Evolutionary conservation across 352 stramenopile species (phyloP).

Genomic region (Globisporangium sylvaticum): DNA sequence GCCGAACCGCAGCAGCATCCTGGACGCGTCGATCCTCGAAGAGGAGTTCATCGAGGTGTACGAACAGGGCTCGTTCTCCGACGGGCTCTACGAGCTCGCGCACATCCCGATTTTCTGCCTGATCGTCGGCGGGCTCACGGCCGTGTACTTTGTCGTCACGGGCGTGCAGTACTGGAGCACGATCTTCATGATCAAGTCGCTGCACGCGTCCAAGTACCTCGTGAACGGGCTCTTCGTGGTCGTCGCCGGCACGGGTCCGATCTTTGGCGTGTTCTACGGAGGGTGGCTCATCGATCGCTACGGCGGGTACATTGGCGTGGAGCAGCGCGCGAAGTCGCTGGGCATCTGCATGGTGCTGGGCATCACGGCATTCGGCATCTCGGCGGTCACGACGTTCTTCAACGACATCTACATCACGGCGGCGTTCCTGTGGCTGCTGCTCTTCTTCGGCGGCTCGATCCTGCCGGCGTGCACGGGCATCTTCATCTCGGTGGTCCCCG

Average conservation of each 20-base stretch:
- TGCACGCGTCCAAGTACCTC: constrained; percentile 77
- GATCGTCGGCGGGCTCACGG: constrained; percentile 72
- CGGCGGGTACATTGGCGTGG: constrained; percentile 73
- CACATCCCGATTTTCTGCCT: constrained; percentile 74
- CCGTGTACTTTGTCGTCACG: constrained; percentile 85
- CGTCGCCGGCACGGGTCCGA: constrained; percentile 73
- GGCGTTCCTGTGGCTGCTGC: constrained; percentile 68
- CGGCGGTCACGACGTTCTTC: constrained; percentile 74
- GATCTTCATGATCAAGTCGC: constrained; percentile 87
- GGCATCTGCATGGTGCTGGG: constrained; percentile 77
- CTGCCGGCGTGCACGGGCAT: constrained; percentile 80
- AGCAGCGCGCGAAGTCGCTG: constrained; percentile 69
- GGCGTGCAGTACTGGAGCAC: constrained; percentile 87
- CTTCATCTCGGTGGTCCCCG: constrained; percentile 80
- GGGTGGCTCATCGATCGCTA: constrained; percentile 76
- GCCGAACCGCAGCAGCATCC: constrained; percentile 37
- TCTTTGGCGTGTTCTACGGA: constrained; percentile 80
- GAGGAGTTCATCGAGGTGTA: constrained; percentile 72
- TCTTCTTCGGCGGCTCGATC: constrained; percentile 83
- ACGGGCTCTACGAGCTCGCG: constrained; percentile 56
- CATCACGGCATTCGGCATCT: constrained; percentile 59
- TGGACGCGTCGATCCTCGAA: constrained; percentile 67
- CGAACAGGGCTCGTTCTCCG: constrained; percentile 61
- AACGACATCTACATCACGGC: constrained; percentile 72
- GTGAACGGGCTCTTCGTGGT: constrained; percentile 81